phyloP scores from a whole-genome alignment of 768 basidiomycete genomes.

The Asterophora lycoperdoides region DNA sequence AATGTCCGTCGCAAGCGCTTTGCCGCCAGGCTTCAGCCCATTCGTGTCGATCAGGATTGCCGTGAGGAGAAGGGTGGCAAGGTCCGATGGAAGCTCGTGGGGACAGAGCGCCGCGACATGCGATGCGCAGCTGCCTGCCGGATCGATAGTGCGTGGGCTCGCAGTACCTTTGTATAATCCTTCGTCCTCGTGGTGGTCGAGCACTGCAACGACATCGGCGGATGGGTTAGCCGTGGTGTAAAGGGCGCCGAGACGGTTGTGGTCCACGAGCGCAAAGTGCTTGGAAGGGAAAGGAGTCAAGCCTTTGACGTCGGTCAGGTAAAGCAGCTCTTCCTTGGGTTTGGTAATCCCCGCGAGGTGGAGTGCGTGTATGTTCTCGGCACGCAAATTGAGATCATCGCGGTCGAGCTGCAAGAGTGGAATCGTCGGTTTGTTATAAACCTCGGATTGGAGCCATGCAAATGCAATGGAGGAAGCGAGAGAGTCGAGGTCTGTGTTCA shows the following conservation, averaged over 20 bases:
- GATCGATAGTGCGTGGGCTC: constrained; percentile 61
- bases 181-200: constrained; percentile 95
- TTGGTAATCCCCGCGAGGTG: constrained; percentile 49
- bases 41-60: constrained; percentile 86
- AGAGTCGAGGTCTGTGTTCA: constrained; percentile 75
- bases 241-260: constrained; percentile 61
- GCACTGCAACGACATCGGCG: constrained; percentile 62
- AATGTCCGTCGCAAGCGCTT: constrained; percentile 64
- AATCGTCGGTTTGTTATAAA: constrained; percentile 53
- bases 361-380: constrained; percentile 84
- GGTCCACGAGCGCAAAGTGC: constrained; percentile 83
- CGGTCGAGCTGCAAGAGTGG: constrained; percentile 70
- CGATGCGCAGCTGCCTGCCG: constrained; percentile 79
- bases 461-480: constrained; percentile 83
- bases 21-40: constrained; percentile 74
- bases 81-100: constrained; percentile 46
- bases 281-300: constrained; percentile 46
- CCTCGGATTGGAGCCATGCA: constrained; percentile 66
- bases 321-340: constrained; percentile 54
- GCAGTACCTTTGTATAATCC: constrained; percentile 54
- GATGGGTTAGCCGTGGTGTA: constrained; percentile 38
- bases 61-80: constrained; percentile 75
- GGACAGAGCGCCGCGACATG: constrained; percentile 39
- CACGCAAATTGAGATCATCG: constrained; percentile 70
- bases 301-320: constrained; percentile 58